A percentile compares a stretch with the other conserved stretches of the same genome.
These are phyloP conservation scores for Dillenia turbinata DNA, from an alignment of 164 flowering plant genomes.

Conservation along the genomic window DNA sequence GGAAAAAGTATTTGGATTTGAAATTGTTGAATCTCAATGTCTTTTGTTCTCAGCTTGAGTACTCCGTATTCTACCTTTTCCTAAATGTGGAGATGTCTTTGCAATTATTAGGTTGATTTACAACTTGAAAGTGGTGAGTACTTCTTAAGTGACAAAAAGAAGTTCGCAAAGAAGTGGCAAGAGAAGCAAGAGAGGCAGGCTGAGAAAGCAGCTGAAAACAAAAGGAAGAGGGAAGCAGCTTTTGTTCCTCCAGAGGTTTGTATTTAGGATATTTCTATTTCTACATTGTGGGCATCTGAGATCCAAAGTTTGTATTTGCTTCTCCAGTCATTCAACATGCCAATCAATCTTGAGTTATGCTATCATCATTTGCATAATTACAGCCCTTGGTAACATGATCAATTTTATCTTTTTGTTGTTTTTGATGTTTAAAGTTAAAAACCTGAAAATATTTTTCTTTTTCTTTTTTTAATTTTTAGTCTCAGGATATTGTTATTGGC, in stretches of 20 bases:
- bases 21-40: too few species aligned
- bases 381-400: too few species aligned
- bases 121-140: constrained; percentile 89
- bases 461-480: background rate
- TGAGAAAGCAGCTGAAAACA: constrained; percentile 77
- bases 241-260: constrained; percentile 82
- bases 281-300: too few species aligned
- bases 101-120: constrained; percentile 46
- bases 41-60: too few species aligned
- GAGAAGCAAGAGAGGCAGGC: constrained; percentile 89
- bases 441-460: background rate
- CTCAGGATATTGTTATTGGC: too few species aligned
- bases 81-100: too few species aligned
- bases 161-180: constrained; percentile 75
- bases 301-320: too few species aligned
- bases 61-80: too few species aligned
- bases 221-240: constrained; percentile 72
- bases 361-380: too few species aligned
- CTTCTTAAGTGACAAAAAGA: constrained; percentile 71
- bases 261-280: background rate
- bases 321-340: too few species aligned
- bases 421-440: background rate
- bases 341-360: too few species aligned
- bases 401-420: background rate
- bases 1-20: too few species aligned